Evolutionary conservation across 257 asterid species (phyloP), one percentile per base, ranked within the genome.

Genomic region (Ligustrum vulgare): DNA sequence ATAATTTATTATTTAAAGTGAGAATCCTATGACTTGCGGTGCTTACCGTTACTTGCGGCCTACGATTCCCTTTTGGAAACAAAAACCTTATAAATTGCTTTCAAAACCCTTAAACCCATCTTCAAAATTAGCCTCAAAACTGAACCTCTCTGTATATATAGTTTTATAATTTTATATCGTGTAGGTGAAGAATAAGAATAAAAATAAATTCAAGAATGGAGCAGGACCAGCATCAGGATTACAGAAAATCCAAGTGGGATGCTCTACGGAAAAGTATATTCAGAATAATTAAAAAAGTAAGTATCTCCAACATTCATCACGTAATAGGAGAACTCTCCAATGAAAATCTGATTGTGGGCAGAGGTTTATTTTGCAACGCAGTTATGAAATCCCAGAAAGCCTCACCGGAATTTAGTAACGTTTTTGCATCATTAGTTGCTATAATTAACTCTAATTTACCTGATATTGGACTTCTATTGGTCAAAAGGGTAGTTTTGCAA

Each of bases 401-500:
- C 22, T 80, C 34, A 22, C 85, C 88, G 0, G 25, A 35, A 0
- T 51, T 12, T 6, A 79, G 73, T 74, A 16, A 75, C 23, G 80
- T 86, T 23, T 82, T 74, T 12, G 85, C 90, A 2, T 69, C 90
- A 5, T 43, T 86, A 3, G 88, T 41, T 10, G 47, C 47, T 9
- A 41, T 41, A 41, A 41, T 41, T 41, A 41, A 41, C 47, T 41
- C 16, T 41, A 10, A 41, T 41, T 41, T 41, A 41, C 47, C 47
- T 41, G 47, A 41, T 41, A 11, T 41, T 41, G 47, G 47, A 10
- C 47, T 2, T 41, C 15, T 41, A 41, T 10, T 83, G 4, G 86
- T 77, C 28, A 72, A 75, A 31, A 75, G 88, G 32, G 58, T 78
- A 0, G 75, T 78, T 25, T 8, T 41, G 47, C 47, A 41, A 41